Conservation (phyloP, 352 stramenopile genomes). For the Pythium volutum region DNA sequence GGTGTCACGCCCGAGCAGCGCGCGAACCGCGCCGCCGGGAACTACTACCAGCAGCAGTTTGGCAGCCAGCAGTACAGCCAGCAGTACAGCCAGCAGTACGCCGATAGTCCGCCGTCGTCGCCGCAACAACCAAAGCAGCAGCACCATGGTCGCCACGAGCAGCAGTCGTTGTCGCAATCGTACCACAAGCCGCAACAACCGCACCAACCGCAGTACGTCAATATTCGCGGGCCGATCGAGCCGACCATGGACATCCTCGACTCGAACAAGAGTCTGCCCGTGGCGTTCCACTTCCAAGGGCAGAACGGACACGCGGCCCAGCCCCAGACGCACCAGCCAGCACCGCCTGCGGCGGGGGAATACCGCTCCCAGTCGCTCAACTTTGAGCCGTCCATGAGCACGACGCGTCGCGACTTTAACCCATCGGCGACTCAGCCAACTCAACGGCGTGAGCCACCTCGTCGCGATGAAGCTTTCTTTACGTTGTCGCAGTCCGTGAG, state of each 20-base stretch:
- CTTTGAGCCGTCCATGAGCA: background rate
- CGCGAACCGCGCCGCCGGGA: constrained; percentile 2
- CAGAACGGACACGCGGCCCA: constrained; percentile 3
- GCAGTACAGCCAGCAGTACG: constrained; percentile 2
- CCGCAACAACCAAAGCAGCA: constrained; percentile 1
- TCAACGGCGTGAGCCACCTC: background rate
- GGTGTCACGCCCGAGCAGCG: constrained; percentile 9
- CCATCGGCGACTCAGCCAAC: background rate
- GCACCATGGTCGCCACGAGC: background rate
- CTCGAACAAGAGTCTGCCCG: constrained; percentile 29
- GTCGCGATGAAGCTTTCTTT: constrained; percentile 30
- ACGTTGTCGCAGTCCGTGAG: constrained; percentile 42
- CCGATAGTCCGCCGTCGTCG: background rate
- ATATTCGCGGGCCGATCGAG: constrained; percentile 15
- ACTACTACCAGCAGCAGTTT: constrained; percentile 17
- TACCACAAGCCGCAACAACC: background rate
- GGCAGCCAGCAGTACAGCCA: constrained; percentile 17
- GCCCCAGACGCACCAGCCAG: background rate
- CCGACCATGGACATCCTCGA: constrained; percentile 24
- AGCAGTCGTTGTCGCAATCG: background rate
- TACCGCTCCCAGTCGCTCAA: too few relatives aligned
- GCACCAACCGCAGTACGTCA: background rate
- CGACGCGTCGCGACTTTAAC: background rate
- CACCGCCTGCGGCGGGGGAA: background rate
- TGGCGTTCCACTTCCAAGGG: constrained; percentile 65